These are phyloP conservation scores for Triticum turgidum DNA, from an alignment of 176 grass and related monocot species.

Conservation along the genomic window DNA sequence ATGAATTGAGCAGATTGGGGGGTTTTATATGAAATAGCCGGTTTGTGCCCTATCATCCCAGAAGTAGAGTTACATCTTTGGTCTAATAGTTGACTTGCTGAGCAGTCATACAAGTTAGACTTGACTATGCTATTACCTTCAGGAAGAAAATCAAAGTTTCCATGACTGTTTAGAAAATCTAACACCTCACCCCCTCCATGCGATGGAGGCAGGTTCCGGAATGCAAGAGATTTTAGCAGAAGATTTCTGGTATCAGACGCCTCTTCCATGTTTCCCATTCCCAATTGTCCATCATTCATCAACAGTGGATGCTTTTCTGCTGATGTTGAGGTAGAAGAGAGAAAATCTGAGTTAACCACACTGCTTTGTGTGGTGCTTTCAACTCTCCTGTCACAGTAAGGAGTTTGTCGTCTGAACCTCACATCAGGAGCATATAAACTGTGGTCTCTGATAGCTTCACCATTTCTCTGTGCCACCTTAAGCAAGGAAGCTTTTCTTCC, in stretches of 20 bases:
- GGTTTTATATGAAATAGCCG: conserved; percentile 25
- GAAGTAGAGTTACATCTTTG: conserved; percentile 38
- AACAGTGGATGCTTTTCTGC: conserved; percentile 53
- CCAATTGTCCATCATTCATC: conserved; percentile 28
- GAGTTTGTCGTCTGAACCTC: conserved; percentile 33
- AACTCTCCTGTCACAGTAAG: conserved; percentile 33
- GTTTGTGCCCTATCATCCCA: conserved; percentile 37
- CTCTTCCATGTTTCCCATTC: conserved; percentile 37
- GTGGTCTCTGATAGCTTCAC: conserved; percentile 34
- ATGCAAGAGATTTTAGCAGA: conserved; percentile 42
- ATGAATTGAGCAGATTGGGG: conserved; percentile 36
- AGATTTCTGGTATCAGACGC: conserved; percentile 37
- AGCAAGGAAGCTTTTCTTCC: conserved; percentile 37
- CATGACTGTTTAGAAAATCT: conserved; percentile 27
- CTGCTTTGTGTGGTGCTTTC: conserved; percentile 35
- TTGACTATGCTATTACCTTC: conserved; percentile 32
- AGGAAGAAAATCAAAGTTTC: conserved; percentile 41
- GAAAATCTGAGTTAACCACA: conserved; percentile 43
- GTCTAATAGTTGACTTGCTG: conserved; percentile 29
- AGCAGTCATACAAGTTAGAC: conserved; percentile 33
- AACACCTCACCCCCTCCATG: conserved; percentile 35
- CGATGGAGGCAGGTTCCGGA: conserved; percentile 20
- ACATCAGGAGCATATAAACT: conserved; percentile 40
- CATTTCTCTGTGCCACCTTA: conserved; percentile 38
- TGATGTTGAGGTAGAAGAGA: conserved; percentile 42